Evolutionary conservation across 192 early-diverging fungal genomes (phyloP), one percentile per base, ranked within the genome.

Genomic region (Coemansia sp.): DNA sequence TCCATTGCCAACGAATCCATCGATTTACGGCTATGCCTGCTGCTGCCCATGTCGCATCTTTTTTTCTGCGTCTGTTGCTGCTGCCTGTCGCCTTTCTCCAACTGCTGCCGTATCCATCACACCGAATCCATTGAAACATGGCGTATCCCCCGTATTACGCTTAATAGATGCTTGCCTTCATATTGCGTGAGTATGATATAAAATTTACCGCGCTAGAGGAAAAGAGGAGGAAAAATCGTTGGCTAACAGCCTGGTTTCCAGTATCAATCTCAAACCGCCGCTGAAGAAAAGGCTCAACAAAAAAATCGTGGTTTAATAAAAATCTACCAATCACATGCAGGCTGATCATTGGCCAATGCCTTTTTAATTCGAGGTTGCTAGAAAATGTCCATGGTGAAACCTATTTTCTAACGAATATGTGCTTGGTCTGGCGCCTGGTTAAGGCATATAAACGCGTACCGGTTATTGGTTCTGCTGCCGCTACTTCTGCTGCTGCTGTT

Each of bases 101-200:
- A n/a, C n/a, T n/a, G n/a, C 62, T 51, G 36, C 38, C 48, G 65
- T 22, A 67, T 67, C 65, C 65, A 59, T 67, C 65, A 31, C 36
- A 12, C 50, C 36, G 36, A 38, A 38, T 38, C 36, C 36, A 38
- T 38, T 38, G 10, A 38, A 38, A 38, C 4, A 38, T 10, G 36
- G 36, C 36, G 36, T 38, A 38, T 38, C 36, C 36, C 10, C 10
- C 10, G n/a, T 38, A 38, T 38, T 7, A 48, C 56, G 65, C 29
- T 10, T 6, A 55, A 50, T 64, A 62, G 58, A 60, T 67, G 36
- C 67, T 69, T 72, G 67, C 76, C 76, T 78, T 78, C 76, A 78
- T 78, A 45, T 61, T 78, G 49, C 45, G 59, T 68, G 61, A 68
- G 63, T 62, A 57, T 61, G 66, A 63, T 63, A 57, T 49, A 67